Percentiles rank a stretch among this genome's conserved stretches.
Evolutionary conservation across 192 early-diverging fungal species (phyloP).

Genomic region (Backusella circina): DNA sequence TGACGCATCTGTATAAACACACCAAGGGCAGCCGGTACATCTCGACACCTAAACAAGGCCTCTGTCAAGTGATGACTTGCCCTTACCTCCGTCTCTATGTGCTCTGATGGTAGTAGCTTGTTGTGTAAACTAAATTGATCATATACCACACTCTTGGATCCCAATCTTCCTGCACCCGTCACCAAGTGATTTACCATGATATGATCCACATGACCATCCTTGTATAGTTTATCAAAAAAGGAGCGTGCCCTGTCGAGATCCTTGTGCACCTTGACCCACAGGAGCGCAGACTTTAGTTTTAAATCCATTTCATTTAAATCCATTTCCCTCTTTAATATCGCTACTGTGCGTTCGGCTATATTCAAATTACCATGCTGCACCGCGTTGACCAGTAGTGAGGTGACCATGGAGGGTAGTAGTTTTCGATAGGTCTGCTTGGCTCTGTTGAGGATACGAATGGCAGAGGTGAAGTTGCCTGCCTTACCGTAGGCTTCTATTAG

Average conservation of each 20-base stretch:
- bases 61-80: conserved; percentile 14
- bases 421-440: background rate
- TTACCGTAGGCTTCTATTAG: conserved; percentile 22
- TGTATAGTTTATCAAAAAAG: conserved; percentile 15
- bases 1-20: conserved; percentile 18
- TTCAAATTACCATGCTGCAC: conserved; percentile 12
- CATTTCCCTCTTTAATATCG: background rate
- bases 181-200: conserved; percentile 32
- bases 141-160: conserved; percentile 4
- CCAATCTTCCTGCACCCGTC: conserved; percentile 2
- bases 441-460: conserved; percentile 6
- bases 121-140: conserved; percentile 2
- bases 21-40: conserved; percentile 18
- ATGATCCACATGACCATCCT: background rate
- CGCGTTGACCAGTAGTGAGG: conserved; percentile 15
- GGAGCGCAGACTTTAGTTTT: conserved; percentile 6
- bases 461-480: conserved; percentile 9
- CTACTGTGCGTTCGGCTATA: background rate
- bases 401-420: conserved; percentile 1
- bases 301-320: conserved; percentile 9
- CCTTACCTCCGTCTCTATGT: background rate
- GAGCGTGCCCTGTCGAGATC: background rate
- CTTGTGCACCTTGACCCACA: conserved; percentile 21
- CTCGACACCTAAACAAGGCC: conserved; percentile 25
- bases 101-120: background rate